Evolutionary conservation across 1,139 yeast species (phyloP).

Genomic region (Torulaspora pretoriensis): DNA sequence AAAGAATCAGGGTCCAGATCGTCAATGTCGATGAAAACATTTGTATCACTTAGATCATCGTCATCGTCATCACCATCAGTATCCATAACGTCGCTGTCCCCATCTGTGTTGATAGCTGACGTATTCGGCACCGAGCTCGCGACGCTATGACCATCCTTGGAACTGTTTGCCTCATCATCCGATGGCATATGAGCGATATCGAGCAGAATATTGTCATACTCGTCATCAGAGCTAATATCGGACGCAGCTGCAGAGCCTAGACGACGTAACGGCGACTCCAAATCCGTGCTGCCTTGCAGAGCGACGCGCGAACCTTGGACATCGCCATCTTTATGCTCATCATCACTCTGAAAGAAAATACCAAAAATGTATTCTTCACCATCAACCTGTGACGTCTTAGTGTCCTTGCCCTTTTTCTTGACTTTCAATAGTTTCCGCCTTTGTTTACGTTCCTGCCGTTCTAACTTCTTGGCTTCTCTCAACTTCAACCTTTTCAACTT

Average conservation of each 20-base stretch:
- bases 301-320: conserved; percentile 3
- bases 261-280: conserved; percentile 28
- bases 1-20: conserved; percentile 40
- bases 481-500: conserved; percentile 26
- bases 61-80: conserved; percentile 27
- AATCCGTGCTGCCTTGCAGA: conserved; percentile 13
- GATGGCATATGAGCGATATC: conserved; percentile 38
- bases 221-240: conserved; percentile 38
- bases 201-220: conserved; percentile 37
- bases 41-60: conserved; percentile 33
- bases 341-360: conserved; percentile 35
- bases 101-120: conserved; percentile 23
- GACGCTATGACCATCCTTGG: conserved; percentile 13
- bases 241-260: conserved; percentile 30
- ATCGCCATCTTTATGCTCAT: conserved; percentile 26
- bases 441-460: conserved; percentile 30
- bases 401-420: conserved; percentile 17
- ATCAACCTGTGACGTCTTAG: conserved; percentile 22
- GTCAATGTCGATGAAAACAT: conserved; percentile 38
- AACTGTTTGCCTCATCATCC: conserved; percentile 31
- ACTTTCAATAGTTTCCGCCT: conserved; percentile 26
- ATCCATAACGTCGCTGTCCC: conserved; percentile 20
- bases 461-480: conserved; percentile 38
- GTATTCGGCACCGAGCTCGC: conserved; percentile 16
- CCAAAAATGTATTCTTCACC: conserved; percentile 36